Evolutionary conservation across 164 flowering plant species (phyloP), one percentile per base, ranked within the genome.

Genomic region (Annona squamosa): DNA sequence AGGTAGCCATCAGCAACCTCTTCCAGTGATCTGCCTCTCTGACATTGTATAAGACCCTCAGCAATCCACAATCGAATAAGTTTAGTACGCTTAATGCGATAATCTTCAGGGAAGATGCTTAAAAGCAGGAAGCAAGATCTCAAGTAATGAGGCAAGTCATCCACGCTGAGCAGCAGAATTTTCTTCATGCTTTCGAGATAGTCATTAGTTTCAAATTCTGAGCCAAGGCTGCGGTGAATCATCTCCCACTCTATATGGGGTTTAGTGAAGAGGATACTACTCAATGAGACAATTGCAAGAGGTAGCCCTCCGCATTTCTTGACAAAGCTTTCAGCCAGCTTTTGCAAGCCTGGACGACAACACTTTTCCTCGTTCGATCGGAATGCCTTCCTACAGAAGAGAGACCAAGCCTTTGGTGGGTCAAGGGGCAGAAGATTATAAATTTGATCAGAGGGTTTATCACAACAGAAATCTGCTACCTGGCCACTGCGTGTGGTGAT

Each of bases 401-500:
- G 74, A 3, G 26, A 13, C 74, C 74, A 66, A 9, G 69, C 59
- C 13, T 75, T 47, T 9, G 26, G 3, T 17, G 4, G 10, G n/a
- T 37, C 3, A 13, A 70, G 64, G n/a, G 67, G 63, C 16, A 63
- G 43, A 13, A 71, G 64, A 16, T 18, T 46, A 10, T 64, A 65
- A 19, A 71, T 64, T n/a, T 48, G 57, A 48, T 48, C 13, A 0
- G 57, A 48, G 57, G 2, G 57, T 65, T 45, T 45, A 9, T 6
- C 4, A 1, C 67, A 26, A 7, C 12, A 65, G 44, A 44, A 63
- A 17, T 10, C 44, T 4, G 76, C 46, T 3, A 65, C 48, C 41
- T 80, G 71, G 26, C 63, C 71, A 2, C 66, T 65, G 2, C 79
- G 85, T 44, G 81, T 83, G 1, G 86, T 87, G 18, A 83, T 46